Evolutionary conservation across 495 filamentous ascomycete species (phyloP).

Genomic region (Tuber brumale): DNA sequence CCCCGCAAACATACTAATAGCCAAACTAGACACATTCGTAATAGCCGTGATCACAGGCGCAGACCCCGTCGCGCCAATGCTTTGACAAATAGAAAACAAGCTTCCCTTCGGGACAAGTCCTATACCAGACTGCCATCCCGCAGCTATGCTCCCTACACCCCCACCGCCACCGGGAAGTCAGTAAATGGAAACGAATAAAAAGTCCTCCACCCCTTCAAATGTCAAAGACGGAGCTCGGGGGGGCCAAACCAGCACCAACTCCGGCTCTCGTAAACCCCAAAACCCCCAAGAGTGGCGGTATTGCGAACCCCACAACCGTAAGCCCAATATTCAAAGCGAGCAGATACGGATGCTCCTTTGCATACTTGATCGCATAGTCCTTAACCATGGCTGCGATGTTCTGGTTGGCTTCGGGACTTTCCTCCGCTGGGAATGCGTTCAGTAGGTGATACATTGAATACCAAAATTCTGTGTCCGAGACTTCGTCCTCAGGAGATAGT

Average conservation of each 20-base stretch:
- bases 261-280: not conserved
- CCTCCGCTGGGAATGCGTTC: not conserved
- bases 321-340: not conserved
- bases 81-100: not conserved
- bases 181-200: not conserved
- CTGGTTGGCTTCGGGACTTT: not conserved
- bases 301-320: not conserved
- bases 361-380: not conserved
- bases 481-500: not conserved
- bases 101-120: not conserved
- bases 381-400: not conserved
- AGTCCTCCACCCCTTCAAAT: not conserved
- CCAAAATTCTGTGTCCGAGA: not conserved
- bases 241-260: not conserved
- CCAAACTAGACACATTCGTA: not conserved
- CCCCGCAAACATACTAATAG: not conserved
- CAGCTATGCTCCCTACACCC: not conserved
- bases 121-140: not conserved
- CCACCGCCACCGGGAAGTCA: not conserved
- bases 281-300: not conserved
- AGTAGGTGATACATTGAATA: not conserved
- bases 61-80: not conserved
- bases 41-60: not conserved
- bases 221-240: not conserved
- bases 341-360: not conserved